Percentiles rank a stretch among this genome's conserved stretches.
Conservation (phyloP, 2,329 filamentous ascomycete species). For the Fusarium concolor region DNA sequence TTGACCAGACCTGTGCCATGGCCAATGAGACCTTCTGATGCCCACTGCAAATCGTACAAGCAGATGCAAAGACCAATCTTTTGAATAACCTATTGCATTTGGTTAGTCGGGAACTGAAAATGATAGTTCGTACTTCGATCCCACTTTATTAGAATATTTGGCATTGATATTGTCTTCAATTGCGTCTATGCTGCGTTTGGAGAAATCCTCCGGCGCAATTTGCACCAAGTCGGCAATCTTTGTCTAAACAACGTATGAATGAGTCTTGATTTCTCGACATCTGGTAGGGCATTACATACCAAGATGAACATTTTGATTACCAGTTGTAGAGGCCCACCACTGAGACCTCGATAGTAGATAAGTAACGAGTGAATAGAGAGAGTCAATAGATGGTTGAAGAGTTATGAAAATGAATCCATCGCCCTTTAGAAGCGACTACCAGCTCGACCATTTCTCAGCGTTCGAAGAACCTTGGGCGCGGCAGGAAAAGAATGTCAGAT, state of each 20-base stretch:
- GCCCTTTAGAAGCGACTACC: neutral
- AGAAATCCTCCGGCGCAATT: conserved; percentile 89
- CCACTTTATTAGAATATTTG: conserved; percentile 93
- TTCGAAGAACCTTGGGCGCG: conserved; percentile 20
- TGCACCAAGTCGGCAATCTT: conserved; percentile 95
- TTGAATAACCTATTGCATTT: conserved; percentile 75
- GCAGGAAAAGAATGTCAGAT: conserved; percentile 42
- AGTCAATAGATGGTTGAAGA: neutral
- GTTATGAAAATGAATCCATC: conserved; percentile 9
- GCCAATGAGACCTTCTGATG: conserved; percentile 93
- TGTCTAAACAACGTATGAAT: conserved; percentile 66
- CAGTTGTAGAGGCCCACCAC: no score
- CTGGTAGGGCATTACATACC: conserved; percentile 48
- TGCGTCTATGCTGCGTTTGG: conserved; percentile 82
- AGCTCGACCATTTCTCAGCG: conserved; percentile 13
- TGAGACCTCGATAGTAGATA: neutral
- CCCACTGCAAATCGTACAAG: conserved; percentile 89
- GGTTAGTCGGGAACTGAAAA: conserved; percentile 3
- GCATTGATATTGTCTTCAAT: conserved; percentile 97
- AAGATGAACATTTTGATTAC: conserved; percentile 62
- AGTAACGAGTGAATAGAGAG: neutral
- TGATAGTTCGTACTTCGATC: neutral
- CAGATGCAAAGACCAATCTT: conserved; percentile 94
- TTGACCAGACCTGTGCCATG: conserved; percentile 93
- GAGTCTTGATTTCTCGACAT: conserved; percentile 10